phyloP scores from a whole-genome alignment of 306 rosid genomes.

The Castanea sativa region DNA sequence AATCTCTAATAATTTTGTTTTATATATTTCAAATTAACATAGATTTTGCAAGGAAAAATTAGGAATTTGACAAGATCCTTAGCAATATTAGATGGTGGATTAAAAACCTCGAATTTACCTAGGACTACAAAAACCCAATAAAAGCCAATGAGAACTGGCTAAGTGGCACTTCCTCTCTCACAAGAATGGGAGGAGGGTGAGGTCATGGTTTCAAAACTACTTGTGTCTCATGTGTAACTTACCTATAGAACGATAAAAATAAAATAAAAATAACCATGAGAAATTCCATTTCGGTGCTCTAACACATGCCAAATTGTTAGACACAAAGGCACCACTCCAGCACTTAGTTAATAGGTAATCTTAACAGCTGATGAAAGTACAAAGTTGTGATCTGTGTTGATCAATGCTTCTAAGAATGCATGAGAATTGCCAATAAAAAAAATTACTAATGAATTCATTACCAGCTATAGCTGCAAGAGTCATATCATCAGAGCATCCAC shows the following conservation, averaged over 20 bases:
- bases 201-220: no score
- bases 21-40: no score
- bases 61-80: no score
- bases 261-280: no score
- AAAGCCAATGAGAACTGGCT: neutral
- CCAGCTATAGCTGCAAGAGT: constrained; percentile 97
- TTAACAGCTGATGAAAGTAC: neutral
- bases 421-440: neutral
- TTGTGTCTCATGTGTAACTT: no score
- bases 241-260: no score
- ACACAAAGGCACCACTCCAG: neutral
- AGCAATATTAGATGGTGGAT: neutral
- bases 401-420: neutral
- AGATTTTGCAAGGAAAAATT: no score
- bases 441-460: constrained; percentile 22
- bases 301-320: neutral
- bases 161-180: no score
- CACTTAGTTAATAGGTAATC: neutral
- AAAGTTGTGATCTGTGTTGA: neutral
- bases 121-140: neutral
- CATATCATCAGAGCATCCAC: constrained; percentile 45
- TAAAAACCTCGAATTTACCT: neutral
- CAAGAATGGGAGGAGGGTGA: no score
- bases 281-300: neutral
- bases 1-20: no score